Evolutionary conservation across 2,329 filamentous ascomycete genomes (phyloP), one percentile per base, ranked within the genome.

Genomic region (Aspergillus fumigatus): DNA sequence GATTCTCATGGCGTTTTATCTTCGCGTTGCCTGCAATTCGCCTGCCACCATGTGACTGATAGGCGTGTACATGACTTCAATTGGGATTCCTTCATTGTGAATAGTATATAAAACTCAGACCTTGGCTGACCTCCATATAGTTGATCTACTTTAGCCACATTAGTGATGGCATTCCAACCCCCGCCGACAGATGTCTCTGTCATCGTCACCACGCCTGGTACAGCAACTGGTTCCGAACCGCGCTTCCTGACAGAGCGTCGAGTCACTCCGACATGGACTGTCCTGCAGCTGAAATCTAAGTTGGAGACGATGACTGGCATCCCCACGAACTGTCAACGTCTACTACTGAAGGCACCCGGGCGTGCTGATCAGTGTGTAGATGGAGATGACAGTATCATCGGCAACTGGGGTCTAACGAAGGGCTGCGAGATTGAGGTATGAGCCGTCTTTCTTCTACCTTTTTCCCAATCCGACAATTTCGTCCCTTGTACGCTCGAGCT

Each of bases 301-400:
- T 86, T 99, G 52, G 93, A 97, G 75, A 88, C 91, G 59, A 87
- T 97, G 75, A 97, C 93, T 1, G 94, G 94, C 59, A 86, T 97
- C 40, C 93, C 94, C 17, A 89, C 92, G 10, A 83, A 82, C 29
- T 86, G 82, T 58, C 94, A 97, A 74, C 84, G 80, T 60, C 82
- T 99, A 59, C 86, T 80, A 29, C 80, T 97, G 70, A 89, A 87
- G 71, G 79, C 86, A 17, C 79, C 82, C 26, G 82, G 82, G 35
- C 75, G 78, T 55, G 81, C 85, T 65, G 82, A 86, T 61, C 80
- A 80, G 59, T 80, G 90, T 62, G 74, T 87, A 52, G 77, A 81
- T 41, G 84, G 92, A 67, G 91, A 97, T 74, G 90, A 95, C 59
- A 78, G 77, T 52, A 83, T 83, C 52, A 69, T 80, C 92, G 67